Conservation (phyloP, 2,329 filamentous ascomycete species). For the Tolypocladium ovalisporum region DNA sequence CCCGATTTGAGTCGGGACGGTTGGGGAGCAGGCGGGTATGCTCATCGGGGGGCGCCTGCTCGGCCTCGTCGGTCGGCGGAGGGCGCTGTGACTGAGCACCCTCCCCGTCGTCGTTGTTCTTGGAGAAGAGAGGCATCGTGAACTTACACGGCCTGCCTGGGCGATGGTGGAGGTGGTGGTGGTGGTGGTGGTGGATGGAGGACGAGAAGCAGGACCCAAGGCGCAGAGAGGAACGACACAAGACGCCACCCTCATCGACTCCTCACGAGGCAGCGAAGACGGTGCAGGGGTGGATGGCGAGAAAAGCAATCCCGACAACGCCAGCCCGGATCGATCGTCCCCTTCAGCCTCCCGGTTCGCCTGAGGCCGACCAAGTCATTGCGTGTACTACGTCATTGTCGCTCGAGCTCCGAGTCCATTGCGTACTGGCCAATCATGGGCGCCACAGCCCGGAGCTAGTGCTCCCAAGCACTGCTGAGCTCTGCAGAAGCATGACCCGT, state of each 20-base stretch:
- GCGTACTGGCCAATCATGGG: neutral
- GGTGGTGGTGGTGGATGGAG: neutral
- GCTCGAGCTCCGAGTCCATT: neutral
- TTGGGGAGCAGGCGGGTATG: constrained; percentile 60
- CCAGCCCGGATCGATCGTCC: neutral
- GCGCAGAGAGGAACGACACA: neutral
- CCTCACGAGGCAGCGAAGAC: neutral
- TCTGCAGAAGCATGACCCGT: neutral
- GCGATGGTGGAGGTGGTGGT: neutral
- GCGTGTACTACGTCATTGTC: neutral
- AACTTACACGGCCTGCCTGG: neutral
- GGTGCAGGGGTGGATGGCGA: neutral
- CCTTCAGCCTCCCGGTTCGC: neutral
- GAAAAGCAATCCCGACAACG: neutral
- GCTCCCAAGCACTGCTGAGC: neutral
- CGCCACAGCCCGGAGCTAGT: neutral
- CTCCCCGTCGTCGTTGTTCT: constrained; percentile 10
- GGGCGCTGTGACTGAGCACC: constrained; percentile 4
- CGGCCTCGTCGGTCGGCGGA: constrained; percentile 11
- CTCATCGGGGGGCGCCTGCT: constrained; percentile 30
- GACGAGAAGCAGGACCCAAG: neutral
- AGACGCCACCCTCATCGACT: neutral
- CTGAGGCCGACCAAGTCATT: too few relatives aligned
- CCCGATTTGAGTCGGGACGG: constrained; percentile 40
- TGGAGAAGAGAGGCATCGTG: constrained; percentile 24